Percentiles rank a stretch among this genome's conserved stretches.
Conservation (phyloP, 2,329 filamentous ascomycete species). For the Elsinoe fawcettii region DNA sequence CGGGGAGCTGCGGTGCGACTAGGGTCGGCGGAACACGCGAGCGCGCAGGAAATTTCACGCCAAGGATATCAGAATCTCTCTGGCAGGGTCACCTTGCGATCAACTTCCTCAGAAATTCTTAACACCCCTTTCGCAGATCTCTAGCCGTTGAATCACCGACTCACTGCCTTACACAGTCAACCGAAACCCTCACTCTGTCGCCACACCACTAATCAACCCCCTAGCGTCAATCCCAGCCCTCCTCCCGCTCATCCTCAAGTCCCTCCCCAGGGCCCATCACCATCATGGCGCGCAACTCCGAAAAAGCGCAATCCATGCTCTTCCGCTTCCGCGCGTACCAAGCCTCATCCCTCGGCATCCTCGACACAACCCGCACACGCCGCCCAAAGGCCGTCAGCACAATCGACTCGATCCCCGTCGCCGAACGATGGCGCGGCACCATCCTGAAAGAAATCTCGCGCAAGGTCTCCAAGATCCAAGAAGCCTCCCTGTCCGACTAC, state of each 20-base stretch:
- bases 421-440: conserved; percentile 97
- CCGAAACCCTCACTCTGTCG: too few relatives aligned
- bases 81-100: too few relatives aligned
- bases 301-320: conserved; percentile 99
- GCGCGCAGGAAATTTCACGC: neutral
- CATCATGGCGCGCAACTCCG: conserved; percentile 79
- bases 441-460: conserved; percentile 95
- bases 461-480: conserved; percentile 94
- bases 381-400: conserved; percentile 87
- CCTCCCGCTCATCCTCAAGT: conserved; percentile 21
- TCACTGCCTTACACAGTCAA: too few relatives aligned
- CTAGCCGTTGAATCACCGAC: too few relatives aligned
- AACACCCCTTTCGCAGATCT: too few relatives aligned
- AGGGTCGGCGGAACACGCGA: neutral
- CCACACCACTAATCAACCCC: too few relatives aligned
- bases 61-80: conserved; percentile 4
- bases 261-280: conserved; percentile 18
- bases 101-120: too few relatives aligned
- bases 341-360: conserved; percentile 90
- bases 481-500: conserved; percentile 82
- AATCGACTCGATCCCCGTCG: conserved; percentile 72
- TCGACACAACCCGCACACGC: conserved; percentile 82
- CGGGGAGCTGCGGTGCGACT: neutral
- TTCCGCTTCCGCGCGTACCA: conserved; percentile 98
- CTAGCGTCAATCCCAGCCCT: conserved; percentile 6